Conservation (phyloP, 176 grass and related monocot genomes). For the Pharus latifolius region DNA sequence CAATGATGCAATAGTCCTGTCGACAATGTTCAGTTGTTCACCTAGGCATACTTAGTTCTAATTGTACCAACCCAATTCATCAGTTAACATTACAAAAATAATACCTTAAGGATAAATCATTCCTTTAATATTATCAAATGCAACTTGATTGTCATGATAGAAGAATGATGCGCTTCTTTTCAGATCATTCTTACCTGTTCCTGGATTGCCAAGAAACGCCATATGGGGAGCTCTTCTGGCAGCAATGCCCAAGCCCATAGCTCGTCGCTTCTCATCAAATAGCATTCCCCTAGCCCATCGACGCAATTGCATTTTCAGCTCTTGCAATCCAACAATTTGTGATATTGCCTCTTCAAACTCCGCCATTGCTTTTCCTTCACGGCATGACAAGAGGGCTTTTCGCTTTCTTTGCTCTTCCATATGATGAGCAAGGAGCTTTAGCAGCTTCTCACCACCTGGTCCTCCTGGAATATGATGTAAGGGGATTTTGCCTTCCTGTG, state of each 20-base stretch:
- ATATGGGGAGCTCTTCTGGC: conserved; percentile 79
- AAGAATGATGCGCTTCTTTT: neutral
- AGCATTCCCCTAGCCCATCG: conserved; percentile 93
- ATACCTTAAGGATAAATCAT: neutral
- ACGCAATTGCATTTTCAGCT: conserved; percentile 86
- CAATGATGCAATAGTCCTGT: too few species aligned
- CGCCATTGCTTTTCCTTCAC: conserved; percentile 51
- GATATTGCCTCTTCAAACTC: conserved; percentile 92
- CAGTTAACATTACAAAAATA: neutral
- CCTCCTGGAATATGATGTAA: conserved; percentile 57
- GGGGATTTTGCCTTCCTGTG: conserved; percentile 79
- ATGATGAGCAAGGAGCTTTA: conserved; percentile 47
- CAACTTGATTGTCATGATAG: neutral
- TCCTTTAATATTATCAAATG: neutral
- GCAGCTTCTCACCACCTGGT: conserved; percentile 42
- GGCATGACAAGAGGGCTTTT: conserved; percentile 58
- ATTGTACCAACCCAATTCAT: neutral
- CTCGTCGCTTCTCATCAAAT: conserved; percentile 90
- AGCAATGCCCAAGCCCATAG: conserved; percentile 81
- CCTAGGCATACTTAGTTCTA: neutral
- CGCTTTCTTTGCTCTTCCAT: conserved; percentile 78
- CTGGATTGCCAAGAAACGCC: conserved; percentile 96
- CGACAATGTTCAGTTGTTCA: too few species aligned
- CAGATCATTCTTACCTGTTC: conserved; percentile 56
- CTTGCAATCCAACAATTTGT: conserved; percentile 71